These are phyloP conservation scores for Pulveroboletus sp. DNA, from an alignment of 768 basidiomycete genomes.

Conservation along the genomic window DNA sequence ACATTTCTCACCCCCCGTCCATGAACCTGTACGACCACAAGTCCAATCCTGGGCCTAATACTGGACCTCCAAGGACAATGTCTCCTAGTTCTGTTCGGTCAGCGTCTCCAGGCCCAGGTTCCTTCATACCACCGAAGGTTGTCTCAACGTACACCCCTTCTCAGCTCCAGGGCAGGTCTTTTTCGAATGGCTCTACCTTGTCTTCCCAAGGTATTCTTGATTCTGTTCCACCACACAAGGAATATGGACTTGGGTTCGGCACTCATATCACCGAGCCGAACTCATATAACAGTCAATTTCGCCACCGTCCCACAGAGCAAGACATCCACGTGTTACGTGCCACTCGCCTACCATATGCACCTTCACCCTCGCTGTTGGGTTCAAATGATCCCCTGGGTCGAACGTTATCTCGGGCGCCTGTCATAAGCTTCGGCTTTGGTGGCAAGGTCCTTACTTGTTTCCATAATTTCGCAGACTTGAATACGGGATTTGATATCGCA, in stretches of 20 bases:
- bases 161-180: constrained; percentile 35
- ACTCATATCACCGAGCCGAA: constrained; percentile 17
- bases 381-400: constrained; percentile 79
- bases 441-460: constrained; percentile 88
- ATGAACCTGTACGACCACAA: constrained; percentile 19
- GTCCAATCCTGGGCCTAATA: constrained; percentile 9
- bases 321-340: constrained; percentile 30
- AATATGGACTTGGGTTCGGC: constrained; percentile 24
- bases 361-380: constrained; percentile 78
- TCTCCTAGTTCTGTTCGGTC: constrained; percentile 27
- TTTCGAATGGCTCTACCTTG: constrained; percentile 42
- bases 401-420: constrained; percentile 65
- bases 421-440: constrained; percentile 91
- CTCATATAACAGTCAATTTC: constrained; percentile 13
- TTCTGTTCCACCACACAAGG: constrained; percentile 21
- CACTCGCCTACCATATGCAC: constrained; percentile 62
- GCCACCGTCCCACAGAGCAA: constrained; percentile 16
- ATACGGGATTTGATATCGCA: constrained; percentile 74
- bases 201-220: constrained; percentile 28
- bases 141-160: constrained; percentile 12
- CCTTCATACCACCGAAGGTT: constrained; percentile 34
- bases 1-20: constrained; percentile 8
- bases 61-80: constrained; percentile 26
- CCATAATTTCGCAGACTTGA: constrained; percentile 61
- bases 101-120: constrained; percentile 27